A percentile compares a stretch with the other conserved stretches of the same genome.
phyloP scores from a whole-genome alignment of 805 yeast genomes.

The Suhomyces sp. region DNA sequence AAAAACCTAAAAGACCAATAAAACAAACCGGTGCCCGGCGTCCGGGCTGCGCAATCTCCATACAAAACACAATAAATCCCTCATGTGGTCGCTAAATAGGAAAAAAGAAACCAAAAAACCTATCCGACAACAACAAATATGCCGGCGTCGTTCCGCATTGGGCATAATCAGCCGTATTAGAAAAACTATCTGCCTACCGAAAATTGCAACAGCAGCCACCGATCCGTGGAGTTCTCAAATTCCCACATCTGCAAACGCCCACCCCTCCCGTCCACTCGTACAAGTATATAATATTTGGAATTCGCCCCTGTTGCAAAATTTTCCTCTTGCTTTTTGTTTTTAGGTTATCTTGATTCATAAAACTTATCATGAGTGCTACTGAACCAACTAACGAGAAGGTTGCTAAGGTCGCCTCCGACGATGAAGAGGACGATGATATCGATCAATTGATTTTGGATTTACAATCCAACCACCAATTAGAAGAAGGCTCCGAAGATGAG shows the following conservation, averaged over 20 bases:
- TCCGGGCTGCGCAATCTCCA: not conserved
- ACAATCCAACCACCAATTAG: slow-evolving; percentile 56
- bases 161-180: slow-evolving; percentile 4
- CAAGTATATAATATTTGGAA: slow-evolving; percentile 2
- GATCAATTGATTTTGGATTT: slow-evolving; percentile 72
- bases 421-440: slow-evolving; percentile 49
- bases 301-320: not conserved
- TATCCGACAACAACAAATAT: not conserved
- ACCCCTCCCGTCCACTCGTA: not conserved
- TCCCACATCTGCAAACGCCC: not conserved
- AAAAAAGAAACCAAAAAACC: not conserved
- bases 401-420: slow-evolving; percentile 49
- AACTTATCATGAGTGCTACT: slow-evolving; percentile 29
- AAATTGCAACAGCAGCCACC: not conserved
- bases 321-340: not conserved
- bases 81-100: not conserved
- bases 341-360: slow-evolving; percentile 2
- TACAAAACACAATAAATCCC: not conserved
- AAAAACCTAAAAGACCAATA: not conserved
- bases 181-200: not conserved
- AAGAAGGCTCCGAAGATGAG: slow-evolving; percentile 7
- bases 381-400: slow-evolving; percentile 58
- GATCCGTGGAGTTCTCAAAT: not conserved
- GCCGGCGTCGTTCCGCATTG: not conserved
- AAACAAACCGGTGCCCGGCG: not conserved